Base-by-base conservation (phyloP, 106 monocot species). In the Apostasia shenzhenica region DNA sequence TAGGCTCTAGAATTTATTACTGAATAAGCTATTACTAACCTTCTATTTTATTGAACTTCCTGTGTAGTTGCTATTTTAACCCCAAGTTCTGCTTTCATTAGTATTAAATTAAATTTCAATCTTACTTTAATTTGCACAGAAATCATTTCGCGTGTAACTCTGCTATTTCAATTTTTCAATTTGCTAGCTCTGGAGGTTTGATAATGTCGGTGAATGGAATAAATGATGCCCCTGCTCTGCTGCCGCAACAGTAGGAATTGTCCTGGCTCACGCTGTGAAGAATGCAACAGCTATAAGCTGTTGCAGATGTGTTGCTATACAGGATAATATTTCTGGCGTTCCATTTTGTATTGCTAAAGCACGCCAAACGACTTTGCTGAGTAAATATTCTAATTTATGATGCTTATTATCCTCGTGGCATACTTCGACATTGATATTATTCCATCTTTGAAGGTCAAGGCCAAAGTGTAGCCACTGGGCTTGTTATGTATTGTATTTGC, bases 201-300 rank as follows among this genome's bases (percentile, higher is more conserved):
- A 92, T 92, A 72, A 97, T 97, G 92, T 92, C 92, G 43, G 97
- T 92, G 41, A 92, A 97, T 77, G 97, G 97, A 51, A 92, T 97
- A 59, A 97, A 97, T 70, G 97, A 97, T 81, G 97, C 97, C 39
- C 97, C 97, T 58, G 92, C 97, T 51, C 92, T 68, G 97, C 97
- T 66, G 97, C 92, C 71, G 84, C 97, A 63, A 97, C 97, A 46
- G 97, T 97, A 14, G 97, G 97, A 41, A 92, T 97, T 12, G 97
- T 97, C 56, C 67, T 97, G 65, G 92, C 92, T 54, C 97, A 87
- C 45, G 80, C 92, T 64, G 97, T 92, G n/a, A n/a, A n/a, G 45
- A 97, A 92, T 83, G 92, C 86, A 12, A 92, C 97, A 69, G 97
- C 97, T 60, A 70, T 89, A n/a, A 71, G 89, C 92, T 57, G 97